Conservation (phyloP, 192 early-diverging fungal genomes). For the Linderina pennispora region DNA sequence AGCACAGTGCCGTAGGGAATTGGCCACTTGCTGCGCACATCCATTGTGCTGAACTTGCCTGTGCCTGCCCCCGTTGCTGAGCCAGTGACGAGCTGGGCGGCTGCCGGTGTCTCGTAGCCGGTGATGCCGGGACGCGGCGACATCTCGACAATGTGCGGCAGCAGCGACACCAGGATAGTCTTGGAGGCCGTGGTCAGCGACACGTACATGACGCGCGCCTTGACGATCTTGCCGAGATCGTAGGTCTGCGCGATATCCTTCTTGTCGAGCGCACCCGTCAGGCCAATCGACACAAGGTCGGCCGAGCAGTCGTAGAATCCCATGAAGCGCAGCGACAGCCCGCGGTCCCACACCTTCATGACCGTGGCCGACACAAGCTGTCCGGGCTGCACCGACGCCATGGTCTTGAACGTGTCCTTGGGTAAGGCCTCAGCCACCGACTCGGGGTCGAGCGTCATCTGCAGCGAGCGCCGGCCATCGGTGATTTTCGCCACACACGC, state of each 20-base stretch:
- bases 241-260: conserved; percentile 51
- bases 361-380: conserved; percentile 63
- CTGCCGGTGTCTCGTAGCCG: conserved; percentile 29
- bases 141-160: conserved; percentile 54
- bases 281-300: conserved; percentile 44
- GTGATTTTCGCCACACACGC: conserved; percentile 58
- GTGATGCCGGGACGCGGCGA: conserved; percentile 29
- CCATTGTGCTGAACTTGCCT: conserved; percentile 2
- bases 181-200: conserved; percentile 60
- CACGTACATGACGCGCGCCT: conserved; percentile 69
- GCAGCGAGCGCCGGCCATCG: conserved; percentile 57
- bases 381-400: conserved; percentile 81
- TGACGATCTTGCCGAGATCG: conserved; percentile 56
- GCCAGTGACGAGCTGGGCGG: conserved; percentile 16
- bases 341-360: conserved; percentile 55
- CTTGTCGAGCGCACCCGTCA: conserved; percentile 49
- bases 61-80: background rate
- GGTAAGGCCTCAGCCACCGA: conserved; percentile 49
- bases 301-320: conserved; percentile 74
- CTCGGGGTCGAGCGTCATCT: conserved; percentile 59
- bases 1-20: conserved; percentile 69
- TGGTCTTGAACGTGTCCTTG: conserved; percentile 51
- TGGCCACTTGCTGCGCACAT: conserved; percentile 43
- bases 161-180: conserved; percentile 51
- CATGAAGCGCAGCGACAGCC: conserved; percentile 68